Conservation (phyloP, 495 filamentous ascomycete species). For the Neurospora sp. region DNA sequence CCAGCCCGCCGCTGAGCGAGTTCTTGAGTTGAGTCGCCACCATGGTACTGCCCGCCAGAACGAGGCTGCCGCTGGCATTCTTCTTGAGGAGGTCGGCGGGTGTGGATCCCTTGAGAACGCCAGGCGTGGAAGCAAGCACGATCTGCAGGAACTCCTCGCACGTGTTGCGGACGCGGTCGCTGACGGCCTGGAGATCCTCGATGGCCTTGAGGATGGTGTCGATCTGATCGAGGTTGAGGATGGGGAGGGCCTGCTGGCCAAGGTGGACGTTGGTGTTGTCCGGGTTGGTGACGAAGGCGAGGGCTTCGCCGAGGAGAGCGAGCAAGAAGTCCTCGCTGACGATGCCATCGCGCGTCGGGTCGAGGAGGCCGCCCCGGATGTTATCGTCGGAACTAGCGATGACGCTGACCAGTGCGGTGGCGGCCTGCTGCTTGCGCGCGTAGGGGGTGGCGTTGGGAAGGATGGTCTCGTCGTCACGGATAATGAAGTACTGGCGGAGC, state of each 20-base stretch:
- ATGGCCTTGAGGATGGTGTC: slow-evolving; percentile 66
- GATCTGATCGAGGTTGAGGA: slow-evolving; percentile 54
- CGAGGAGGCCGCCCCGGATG: slow-evolving; percentile 79
- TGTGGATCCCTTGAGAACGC: slow-evolving; percentile 35
- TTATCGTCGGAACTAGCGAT: slow-evolving; percentile 76
- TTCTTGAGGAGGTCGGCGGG: slow-evolving; percentile 59
- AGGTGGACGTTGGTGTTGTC: slow-evolving; percentile 18
- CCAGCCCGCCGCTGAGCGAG: slow-evolving; percentile 25
- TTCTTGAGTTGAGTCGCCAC: slow-evolving; percentile 51
- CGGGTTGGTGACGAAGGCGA: slow-evolving; percentile 60
- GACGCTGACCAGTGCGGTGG: slow-evolving; percentile 61
- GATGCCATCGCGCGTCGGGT: slow-evolving; percentile 64
- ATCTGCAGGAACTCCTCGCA: slow-evolving; percentile 61
- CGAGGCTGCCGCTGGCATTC: slow-evolving; percentile 47
- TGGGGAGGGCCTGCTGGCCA: slow-evolving; percentile 15
- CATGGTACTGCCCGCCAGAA: slow-evolving; percentile 63
- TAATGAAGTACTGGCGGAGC: slow-evolving; percentile 75
- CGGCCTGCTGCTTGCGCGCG: slow-evolving; percentile 54
- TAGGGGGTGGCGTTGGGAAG: slow-evolving; percentile 29
- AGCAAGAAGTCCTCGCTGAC: slow-evolving; percentile 78
- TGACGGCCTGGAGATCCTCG: slow-evolving; percentile 73
- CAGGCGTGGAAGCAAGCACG: slow-evolving; percentile 34
- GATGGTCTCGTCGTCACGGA: slow-evolving; percentile 47
- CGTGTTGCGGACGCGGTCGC: slow-evolving; percentile 54
- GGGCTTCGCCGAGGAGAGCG: slow-evolving; percentile 71